A percentile compares a stretch with the other conserved stretches of the same genome.
Evolutionary conservation across 2,329 filamentous ascomycete species (phyloP).

Genomic region (Ramularia endophylla): DNA sequence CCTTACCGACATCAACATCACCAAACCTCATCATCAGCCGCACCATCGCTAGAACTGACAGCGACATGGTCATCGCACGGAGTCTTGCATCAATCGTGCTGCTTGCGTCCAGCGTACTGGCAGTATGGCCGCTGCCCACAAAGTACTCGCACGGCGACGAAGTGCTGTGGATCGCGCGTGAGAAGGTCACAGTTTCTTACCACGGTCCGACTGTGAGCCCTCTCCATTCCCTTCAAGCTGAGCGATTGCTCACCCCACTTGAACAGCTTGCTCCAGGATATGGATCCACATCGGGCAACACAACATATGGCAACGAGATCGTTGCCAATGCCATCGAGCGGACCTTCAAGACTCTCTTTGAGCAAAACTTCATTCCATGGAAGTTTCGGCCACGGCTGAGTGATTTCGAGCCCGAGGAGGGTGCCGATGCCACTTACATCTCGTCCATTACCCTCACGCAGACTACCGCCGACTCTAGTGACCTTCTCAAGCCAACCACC

Average conservation of each 20-base stretch:
- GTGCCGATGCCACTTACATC: conserved; percentile 44
- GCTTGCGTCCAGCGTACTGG: conserved; percentile 23
- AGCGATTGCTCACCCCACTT: conserved; percentile 10
- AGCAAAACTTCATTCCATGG: conserved; percentile 68
- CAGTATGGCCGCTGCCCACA: conserved; percentile 41
- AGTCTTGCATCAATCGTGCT: conserved; percentile 9
- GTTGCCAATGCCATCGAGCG: conserved; percentile 46
- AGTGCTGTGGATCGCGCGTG: conserved; percentile 35
- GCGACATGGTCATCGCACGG: too few relatives aligned
- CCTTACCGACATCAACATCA: too few relatives aligned
- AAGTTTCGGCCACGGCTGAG: conserved; percentile 62
- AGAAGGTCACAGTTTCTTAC: conserved; percentile 35
- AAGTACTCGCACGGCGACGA: conserved; percentile 35
- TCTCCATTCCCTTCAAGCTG: conserved; percentile 4
- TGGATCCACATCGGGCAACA: too few relatives aligned
- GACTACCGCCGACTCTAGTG: conserved; percentile 47
- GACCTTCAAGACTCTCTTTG: conserved; percentile 58
- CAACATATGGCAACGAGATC: conserved; percentile 26
- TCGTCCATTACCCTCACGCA: conserved; percentile 58
- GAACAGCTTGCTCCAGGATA: conserved; percentile 2
- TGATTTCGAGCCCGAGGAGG: conserved; percentile 55
- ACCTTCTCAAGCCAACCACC: conserved; percentile 55
- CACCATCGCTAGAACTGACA: too few relatives aligned
- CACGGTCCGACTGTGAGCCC: conserved; percentile 17
- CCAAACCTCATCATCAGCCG: too few relatives aligned